These are phyloP conservation scores for Pleurotus sapidus DNA, from an alignment of 768 basidiomycete species.

Conservation along the genomic window DNA sequence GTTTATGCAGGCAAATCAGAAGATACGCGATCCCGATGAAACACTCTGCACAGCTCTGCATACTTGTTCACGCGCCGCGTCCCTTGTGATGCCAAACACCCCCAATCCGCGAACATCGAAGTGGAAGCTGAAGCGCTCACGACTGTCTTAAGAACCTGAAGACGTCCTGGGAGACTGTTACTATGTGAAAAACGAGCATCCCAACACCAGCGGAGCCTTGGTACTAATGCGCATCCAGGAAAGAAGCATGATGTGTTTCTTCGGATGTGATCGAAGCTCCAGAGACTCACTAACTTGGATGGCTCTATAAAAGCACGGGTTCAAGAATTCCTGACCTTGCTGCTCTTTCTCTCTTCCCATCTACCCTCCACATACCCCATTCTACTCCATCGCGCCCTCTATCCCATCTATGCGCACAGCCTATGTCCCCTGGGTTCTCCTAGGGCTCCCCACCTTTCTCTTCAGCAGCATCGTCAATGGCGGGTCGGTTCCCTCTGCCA, in stretches of 20 bases:
- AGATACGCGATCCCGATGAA: too few species aligned
- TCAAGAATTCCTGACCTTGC: not conserved
- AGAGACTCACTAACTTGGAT: not conserved
- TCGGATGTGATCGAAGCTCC: not conserved
- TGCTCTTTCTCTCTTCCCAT: not conserved
- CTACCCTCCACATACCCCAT: too few species aligned
- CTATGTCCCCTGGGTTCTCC: not conserved
- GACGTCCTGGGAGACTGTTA: too few species aligned
- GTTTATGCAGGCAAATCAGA: too few species aligned
- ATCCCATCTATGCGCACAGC: not conserved
- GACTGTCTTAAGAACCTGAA: too few species aligned
- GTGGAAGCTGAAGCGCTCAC: too few species aligned
- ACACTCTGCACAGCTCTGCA: too few species aligned
- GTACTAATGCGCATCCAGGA: not conserved
- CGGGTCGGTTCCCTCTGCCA: not conserved
- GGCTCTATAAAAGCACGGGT: not conserved
- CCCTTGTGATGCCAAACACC: too few species aligned
- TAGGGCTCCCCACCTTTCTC: not conserved
- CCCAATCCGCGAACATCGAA: too few species aligned
- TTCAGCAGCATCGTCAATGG: not conserved
- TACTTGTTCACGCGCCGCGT: too few species aligned
- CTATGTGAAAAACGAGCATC: too few species aligned
- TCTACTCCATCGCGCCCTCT: not conserved
- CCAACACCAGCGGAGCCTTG: not conserved
- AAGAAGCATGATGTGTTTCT: not conserved